phyloP scores from a whole-genome alignment of 164 flowering plant species.

The Magnolia changhungtana region DNA sequence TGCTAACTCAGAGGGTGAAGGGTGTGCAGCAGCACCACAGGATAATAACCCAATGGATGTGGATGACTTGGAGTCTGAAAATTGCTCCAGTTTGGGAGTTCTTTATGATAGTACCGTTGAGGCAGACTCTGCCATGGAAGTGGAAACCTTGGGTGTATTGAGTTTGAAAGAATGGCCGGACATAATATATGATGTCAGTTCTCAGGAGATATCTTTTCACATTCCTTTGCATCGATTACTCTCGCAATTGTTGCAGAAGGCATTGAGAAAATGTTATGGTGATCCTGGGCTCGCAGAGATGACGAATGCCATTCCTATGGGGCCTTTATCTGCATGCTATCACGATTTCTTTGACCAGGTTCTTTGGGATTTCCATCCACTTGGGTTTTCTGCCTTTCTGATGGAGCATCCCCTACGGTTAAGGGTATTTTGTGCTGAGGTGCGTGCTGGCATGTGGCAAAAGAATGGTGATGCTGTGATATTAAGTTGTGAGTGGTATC shows the following conservation, averaged over 20 bases:
- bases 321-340: slow-evolving; percentile 19
- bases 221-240: slow-evolving; percentile 87
- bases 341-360: slow-evolving; percentile 53
- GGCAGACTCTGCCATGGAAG: slow-evolving; percentile 33
- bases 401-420: slow-evolving; percentile 92
- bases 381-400: slow-evolving; percentile 77
- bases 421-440: slow-evolving; percentile 89
- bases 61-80: slow-evolving; percentile 24
- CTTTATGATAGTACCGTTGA: slow-evolving; percentile 19
- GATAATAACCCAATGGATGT: slow-evolving; percentile 13
- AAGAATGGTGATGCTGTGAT: slow-evolving; percentile 82
- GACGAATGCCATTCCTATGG: slow-evolving; percentile 16
- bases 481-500: slow-evolving; percentile 65
- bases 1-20: slow-evolving; percentile 26
- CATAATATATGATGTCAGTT: slow-evolving; percentile 76
- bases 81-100: background rate
- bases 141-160: slow-evolving; percentile 40
- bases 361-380: slow-evolving; percentile 58
- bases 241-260: slow-evolving; percentile 55
- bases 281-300: slow-evolving; percentile 28
- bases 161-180: slow-evolving; percentile 76
- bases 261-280: slow-evolving; percentile 53
- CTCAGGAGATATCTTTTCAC: slow-evolving; percentile 75
- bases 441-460: slow-evolving; percentile 97
- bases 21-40: slow-evolving; percentile 5